Conservation (phyloP, 257 asterid species). For the Nyctanthes arbortristis region DNA sequence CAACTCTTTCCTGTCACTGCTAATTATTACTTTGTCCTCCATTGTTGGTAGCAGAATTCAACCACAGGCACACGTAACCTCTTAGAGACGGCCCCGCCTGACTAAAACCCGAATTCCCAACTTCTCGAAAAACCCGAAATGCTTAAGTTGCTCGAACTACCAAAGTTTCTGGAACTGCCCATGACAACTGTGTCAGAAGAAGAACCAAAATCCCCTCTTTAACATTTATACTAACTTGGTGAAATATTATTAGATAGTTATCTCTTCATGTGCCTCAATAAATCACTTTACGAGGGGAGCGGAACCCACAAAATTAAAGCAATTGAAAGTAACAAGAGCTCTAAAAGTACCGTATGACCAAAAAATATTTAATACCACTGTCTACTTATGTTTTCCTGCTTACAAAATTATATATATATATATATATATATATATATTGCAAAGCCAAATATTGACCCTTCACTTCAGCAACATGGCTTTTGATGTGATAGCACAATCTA, state of each 20-base stretch:
- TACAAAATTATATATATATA: too few species aligned
- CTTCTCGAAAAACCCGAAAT: background rate
- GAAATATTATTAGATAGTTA: background rate
- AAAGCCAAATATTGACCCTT: background rate
- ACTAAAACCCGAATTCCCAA: background rate
- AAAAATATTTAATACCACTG: background rate
- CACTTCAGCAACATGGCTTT: background rate
- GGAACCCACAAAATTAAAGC: background rate
- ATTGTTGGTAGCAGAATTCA: background rate
- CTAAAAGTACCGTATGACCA: background rate
- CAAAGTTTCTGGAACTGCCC: background rate
- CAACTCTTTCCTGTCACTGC: background rate
- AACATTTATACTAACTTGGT: background rate
- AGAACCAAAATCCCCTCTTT: slow-evolving; percentile 1
- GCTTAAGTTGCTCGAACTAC: background rate
- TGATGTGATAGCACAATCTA: slow-evolving; percentile 26
- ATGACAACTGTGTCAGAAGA: background rate
- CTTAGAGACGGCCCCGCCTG: background rate
- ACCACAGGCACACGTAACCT: background rate
- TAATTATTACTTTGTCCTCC: background rate
- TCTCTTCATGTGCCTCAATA: background rate
- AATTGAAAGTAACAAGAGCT: background rate
- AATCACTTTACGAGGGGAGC: background rate
- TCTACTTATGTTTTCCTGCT: too few species aligned
- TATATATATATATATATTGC: background rate